Percentiles rank a stretch among this genome's conserved stretches.
Evolutionary conservation across 352 stramenopile genomes (phyloP).

Genomic region (Globisporangium cystogenes): DNA sequence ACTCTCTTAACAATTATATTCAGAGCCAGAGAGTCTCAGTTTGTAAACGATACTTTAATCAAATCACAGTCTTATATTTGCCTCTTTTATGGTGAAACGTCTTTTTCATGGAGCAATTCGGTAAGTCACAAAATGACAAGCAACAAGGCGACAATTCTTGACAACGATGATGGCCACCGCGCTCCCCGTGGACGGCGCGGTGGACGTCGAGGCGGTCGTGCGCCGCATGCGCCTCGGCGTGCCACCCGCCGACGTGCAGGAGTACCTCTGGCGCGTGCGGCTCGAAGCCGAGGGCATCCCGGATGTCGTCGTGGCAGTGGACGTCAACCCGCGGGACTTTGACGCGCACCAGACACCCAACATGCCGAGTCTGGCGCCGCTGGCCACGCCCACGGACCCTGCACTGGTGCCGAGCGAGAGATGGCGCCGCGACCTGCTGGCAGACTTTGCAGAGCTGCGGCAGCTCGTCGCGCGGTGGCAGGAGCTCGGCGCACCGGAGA

Average conservation of each 20-base stretch:
- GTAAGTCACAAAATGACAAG: background rate
- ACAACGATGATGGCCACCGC: conserved; percentile 61
- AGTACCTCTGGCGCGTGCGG: conserved; percentile 83
- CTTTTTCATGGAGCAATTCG: too few relatives aligned
- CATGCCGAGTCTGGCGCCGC: conserved; percentile 58
- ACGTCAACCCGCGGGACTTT: conserved; percentile 63
- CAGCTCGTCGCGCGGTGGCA: conserved; percentile 74
- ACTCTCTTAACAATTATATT: too few relatives aligned
- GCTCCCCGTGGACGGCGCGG: conserved; percentile 56
- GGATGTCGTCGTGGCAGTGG: conserved; percentile 60
- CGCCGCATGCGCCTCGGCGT: conserved; percentile 56
- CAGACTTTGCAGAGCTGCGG: conserved; percentile 74
- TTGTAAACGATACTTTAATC: too few relatives aligned
- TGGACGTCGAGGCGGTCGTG: conserved; percentile 58
- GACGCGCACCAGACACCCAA: conserved; percentile 63
- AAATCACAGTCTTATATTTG: too few relatives aligned
- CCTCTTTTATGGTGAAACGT: too few relatives aligned
- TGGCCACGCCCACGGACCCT: conserved; percentile 21
- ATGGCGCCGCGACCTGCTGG: conserved; percentile 58
- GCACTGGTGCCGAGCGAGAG: conserved; percentile 25
- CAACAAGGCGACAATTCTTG: too few relatives aligned
- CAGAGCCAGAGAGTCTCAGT: too few relatives aligned
- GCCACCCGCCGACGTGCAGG: conserved; percentile 67
- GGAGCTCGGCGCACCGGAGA: conserved; percentile 46
- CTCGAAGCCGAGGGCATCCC: conserved; percentile 74